phyloP scores from a whole-genome alignment of 768 basidiomycete genomes.

The Tricholoma sp. region DNA sequence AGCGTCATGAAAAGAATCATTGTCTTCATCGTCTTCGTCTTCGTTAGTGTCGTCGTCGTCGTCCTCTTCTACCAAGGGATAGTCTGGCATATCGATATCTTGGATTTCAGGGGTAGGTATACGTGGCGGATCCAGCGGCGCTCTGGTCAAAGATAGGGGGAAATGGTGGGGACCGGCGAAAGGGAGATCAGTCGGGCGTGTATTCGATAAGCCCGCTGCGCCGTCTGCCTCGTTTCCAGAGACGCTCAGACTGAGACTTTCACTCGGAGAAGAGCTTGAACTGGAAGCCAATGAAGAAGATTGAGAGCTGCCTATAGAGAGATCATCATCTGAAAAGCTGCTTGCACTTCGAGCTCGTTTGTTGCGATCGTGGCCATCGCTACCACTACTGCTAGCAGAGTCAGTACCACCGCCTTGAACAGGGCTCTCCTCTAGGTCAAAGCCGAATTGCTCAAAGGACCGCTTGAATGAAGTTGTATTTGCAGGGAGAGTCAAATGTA shows the following conservation, averaged over 20 bases:
- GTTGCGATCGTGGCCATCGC: conserved; percentile 44
- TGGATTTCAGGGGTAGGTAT: conserved; percentile 42
- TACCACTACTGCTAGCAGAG: conserved; percentile 21
- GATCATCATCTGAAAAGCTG: conserved; percentile 34
- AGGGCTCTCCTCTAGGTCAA: conserved; percentile 51
- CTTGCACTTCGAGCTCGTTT: conserved; percentile 56
- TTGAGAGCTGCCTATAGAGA: conserved; percentile 28
- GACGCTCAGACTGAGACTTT: conserved; percentile 10
- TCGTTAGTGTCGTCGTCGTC: not conserved
- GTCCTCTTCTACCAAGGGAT: conserved; percentile 17
- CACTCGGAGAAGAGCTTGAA: conserved; percentile 14
- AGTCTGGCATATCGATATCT: conserved; percentile 49
- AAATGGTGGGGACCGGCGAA: conserved; percentile 15
- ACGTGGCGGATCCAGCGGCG: conserved; percentile 28
- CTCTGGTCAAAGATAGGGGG: conserved; percentile 11
- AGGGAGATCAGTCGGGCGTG: conserved; percentile 9
- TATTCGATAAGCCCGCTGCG: conserved; percentile 4
- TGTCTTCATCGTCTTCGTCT: conserved; percentile 9
- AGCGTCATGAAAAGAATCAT: not conserved
- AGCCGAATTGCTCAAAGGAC: conserved; percentile 54
- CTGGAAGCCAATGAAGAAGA: conserved; percentile 30
- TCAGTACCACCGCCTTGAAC: conserved; percentile 12
- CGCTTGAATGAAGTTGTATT: conserved; percentile 54
- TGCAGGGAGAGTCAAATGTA: conserved; percentile 47
- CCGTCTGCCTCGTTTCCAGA: conserved; percentile 4